Evolutionary conservation across 1,284 basidiomycete genomes (phyloP).

Genomic region (Prillingera fragicola): DNA sequence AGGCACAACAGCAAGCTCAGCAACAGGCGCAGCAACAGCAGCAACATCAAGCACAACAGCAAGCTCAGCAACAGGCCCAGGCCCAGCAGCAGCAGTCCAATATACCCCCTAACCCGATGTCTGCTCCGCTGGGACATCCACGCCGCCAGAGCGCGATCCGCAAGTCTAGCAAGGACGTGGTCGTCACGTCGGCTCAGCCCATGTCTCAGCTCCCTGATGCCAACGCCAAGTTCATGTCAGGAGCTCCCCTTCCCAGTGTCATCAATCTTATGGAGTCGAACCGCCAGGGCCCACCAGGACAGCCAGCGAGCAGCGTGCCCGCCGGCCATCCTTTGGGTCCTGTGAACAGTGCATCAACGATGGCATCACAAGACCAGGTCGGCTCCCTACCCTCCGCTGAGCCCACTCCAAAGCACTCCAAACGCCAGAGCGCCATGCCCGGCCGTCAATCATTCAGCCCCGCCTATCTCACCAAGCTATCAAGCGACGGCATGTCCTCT

Average conservation of each 20-base stretch:
- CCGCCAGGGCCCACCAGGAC: too few relatives aligned
- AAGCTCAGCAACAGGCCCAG: background rate
- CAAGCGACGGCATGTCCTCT: conserved; percentile 30
- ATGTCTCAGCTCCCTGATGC: conserved; percentile 58
- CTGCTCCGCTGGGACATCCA: conserved; percentile 11
- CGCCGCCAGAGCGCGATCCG: conserved; percentile 32
- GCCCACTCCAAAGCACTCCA: conserved; percentile 26
- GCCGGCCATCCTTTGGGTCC: conserved; percentile 2
- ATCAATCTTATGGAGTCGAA: conserved; percentile 43
- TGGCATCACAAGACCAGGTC: conserved; percentile 48
- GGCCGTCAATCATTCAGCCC: conserved; percentile 29
- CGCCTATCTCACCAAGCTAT: conserved; percentile 40
- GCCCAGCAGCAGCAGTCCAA: conserved; percentile 2
- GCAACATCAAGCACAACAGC: background rate
- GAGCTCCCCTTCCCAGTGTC: conserved; percentile 45
- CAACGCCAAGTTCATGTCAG: conserved; percentile 59
- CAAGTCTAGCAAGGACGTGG: conserved; percentile 59
- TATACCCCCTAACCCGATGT: conserved; percentile 7
- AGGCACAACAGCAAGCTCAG: background rate
- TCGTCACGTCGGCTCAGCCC: conserved; percentile 55
- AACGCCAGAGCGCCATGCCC: conserved; percentile 44
- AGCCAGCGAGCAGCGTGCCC: too few relatives aligned
- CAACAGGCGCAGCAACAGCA: background rate
- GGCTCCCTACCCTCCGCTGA: conserved; percentile 5
- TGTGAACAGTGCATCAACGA: conserved; percentile 6